Conservation (phyloP, 345 rosid species). For the Passiflora organensis region DNA sequence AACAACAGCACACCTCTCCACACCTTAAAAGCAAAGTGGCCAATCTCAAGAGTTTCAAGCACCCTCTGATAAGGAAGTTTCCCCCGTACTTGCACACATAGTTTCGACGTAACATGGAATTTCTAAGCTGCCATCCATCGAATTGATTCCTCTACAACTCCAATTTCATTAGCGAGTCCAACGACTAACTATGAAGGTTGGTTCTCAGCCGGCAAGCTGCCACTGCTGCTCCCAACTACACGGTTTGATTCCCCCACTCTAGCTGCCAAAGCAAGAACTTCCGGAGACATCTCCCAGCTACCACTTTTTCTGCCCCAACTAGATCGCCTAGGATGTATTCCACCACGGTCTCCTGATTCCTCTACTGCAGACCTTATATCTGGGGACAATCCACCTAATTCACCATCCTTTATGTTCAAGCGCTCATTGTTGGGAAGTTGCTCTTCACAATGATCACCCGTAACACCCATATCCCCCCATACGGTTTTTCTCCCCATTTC, state of each 20-base stretch:
- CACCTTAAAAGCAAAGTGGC: constrained; percentile 27
- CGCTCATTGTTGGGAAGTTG: constrained; percentile 54
- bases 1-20: constrained; percentile 40
- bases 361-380: constrained; percentile 61
- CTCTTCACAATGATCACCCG: constrained; percentile 57
- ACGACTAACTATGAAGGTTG: constrained; percentile 35
- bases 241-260: constrained; percentile 79
- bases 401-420: constrained; percentile 71
- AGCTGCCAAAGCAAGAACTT: constrained; percentile 85
- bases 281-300: constrained; percentile 80
- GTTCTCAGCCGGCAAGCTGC: constrained; percentile 50
- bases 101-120: constrained; percentile 2
- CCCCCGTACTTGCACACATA: constrained; percentile 10
- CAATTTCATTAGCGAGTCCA: constrained; percentile 15
- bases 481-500: constrained; percentile 97
- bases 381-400: constrained; percentile 65
- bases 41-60: constrained; percentile 28
- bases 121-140: constrained; percentile 11
- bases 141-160: constrained; percentile 15
- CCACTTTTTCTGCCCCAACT: constrained; percentile 80
- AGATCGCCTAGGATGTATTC: constrained; percentile 72
- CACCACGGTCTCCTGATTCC: constrained; percentile 51
- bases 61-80: constrained; percentile 16
- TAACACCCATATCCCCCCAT: constrained; percentile 73
- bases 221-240: constrained; percentile 51